Conservation (phyloP, 192 early-diverging fungal genomes). For the Dissophora ornata region DNA sequence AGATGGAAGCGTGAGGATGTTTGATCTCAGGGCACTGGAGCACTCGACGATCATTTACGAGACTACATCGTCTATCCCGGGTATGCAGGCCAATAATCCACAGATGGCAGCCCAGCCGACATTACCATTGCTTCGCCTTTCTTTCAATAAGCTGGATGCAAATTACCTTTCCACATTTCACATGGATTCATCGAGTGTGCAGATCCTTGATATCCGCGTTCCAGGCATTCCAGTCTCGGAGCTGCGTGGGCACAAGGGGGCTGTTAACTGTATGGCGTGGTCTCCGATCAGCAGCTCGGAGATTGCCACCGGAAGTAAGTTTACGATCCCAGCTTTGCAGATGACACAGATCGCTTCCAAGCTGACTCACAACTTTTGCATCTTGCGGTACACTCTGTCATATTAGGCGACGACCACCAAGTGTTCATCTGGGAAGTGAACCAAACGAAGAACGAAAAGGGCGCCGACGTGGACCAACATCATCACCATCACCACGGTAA, state of each 20-base stretch:
- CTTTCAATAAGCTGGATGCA: conserved; percentile 91
- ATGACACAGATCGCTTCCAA: too few relatives aligned
- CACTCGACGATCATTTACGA: conserved; percentile 99
- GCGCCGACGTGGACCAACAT: conserved; percentile 33
- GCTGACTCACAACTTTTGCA: too few relatives aligned
- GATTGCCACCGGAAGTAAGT: conserved; percentile 86
- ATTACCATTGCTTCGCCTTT: conserved; percentile 78
- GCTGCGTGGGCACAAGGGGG: conserved; percentile 79
- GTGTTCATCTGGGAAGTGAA: conserved; percentile 95
- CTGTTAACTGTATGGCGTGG: conserved; percentile 91
- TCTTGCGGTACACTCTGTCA: too few relatives aligned
- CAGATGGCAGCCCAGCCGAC: conserved; percentile 53
- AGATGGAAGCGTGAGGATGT: conserved; percentile 96
- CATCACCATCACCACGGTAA: conserved; percentile 50
- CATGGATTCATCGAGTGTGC: conserved; percentile 82
- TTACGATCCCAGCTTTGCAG: neutral
- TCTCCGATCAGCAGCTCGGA: conserved; percentile 81
- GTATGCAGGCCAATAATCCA: conserved; percentile 21
- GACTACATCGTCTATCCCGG: conserved; percentile 61
- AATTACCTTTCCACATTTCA: conserved; percentile 95
- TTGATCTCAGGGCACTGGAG: conserved; percentile 95
- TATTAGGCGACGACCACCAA: conserved; percentile 84
- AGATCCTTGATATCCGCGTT: conserved; percentile 91
- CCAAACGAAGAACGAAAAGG: conserved; percentile 56
- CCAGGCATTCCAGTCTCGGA: conserved; percentile 89